Evolutionary conservation across 805 yeast species (phyloP).

Genomic region (Candida adriatica): DNA sequence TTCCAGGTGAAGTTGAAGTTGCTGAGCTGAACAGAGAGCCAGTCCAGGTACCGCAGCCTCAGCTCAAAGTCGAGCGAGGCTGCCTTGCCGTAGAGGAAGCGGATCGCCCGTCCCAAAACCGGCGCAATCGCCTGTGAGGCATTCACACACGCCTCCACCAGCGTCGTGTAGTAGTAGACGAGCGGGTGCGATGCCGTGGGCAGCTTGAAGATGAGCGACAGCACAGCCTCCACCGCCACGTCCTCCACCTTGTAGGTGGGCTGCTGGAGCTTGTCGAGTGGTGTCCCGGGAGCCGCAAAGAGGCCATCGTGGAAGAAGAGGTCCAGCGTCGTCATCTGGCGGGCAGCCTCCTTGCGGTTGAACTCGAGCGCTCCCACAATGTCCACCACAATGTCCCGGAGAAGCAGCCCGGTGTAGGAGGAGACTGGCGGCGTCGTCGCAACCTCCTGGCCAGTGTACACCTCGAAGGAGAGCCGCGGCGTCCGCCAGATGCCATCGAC

Average conservation of each 20-base stretch:
- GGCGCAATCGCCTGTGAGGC: slow-evolving; percentile 85
- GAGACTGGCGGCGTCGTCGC: slow-evolving; percentile 58
- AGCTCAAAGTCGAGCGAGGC: slow-evolving; percentile 70
- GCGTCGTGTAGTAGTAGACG: slow-evolving; percentile 76
- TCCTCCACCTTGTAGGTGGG: slow-evolving; percentile 93
- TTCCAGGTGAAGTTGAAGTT: slow-evolving; percentile 96
- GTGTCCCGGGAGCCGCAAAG: slow-evolving; percentile 70
- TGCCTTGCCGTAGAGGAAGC: slow-evolving; percentile 68
- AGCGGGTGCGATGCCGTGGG: slow-evolving; percentile 60
- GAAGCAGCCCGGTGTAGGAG: slow-evolving; percentile 49
- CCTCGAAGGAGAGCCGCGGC: slow-evolving; percentile 56
- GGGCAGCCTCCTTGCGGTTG: slow-evolving; percentile 81
- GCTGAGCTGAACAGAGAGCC: slow-evolving; percentile 91
- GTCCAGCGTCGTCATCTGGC: slow-evolving; percentile 72
- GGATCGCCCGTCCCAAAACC: slow-evolving; percentile 85
- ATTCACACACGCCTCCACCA: slow-evolving; percentile 82
- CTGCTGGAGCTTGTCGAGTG: slow-evolving; percentile 60
- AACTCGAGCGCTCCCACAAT: slow-evolving; percentile 75
- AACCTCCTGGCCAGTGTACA: slow-evolving; percentile 49
- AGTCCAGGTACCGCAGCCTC: slow-evolving; percentile 65
- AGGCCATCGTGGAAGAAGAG: slow-evolving; percentile 57
- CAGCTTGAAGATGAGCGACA: slow-evolving; percentile 69
- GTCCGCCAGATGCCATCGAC: slow-evolving; percentile 63
- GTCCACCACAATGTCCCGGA: slow-evolving; percentile 73
- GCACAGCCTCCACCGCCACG: slow-evolving; percentile 73